A percentile compares a stretch with the other conserved stretches of the same genome.
phyloP scores from a whole-genome alignment of 1,139 yeast genomes.

The Entelexis paramagnoliae region DNA sequence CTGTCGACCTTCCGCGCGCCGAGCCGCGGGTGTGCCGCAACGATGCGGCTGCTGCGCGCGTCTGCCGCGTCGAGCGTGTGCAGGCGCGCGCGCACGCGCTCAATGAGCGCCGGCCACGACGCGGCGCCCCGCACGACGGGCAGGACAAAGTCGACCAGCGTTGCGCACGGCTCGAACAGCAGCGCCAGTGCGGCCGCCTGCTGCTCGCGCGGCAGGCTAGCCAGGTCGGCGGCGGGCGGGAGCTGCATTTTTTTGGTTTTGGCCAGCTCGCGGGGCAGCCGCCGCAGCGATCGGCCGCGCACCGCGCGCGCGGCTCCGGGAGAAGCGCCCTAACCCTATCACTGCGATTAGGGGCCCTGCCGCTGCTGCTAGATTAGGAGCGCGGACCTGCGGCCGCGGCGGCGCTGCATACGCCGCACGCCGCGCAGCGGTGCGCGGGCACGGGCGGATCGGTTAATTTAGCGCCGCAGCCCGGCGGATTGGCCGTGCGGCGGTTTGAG shows the following conservation, averaged over 20 bases:
- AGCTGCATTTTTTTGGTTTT: constrained; percentile 5
- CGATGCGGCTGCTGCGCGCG: constrained; percentile 28
- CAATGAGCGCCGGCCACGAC: constrained; percentile 39
- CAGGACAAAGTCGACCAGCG: constrained; percentile 40
- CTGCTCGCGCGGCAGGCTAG: constrained; percentile 20
- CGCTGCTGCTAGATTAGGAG: no score
- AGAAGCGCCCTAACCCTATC: neutral
- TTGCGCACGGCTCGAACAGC: constrained; percentile 57
- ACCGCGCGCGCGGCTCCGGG: no score
- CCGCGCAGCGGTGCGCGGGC: no score
- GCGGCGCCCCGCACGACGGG: constrained; percentile 28
- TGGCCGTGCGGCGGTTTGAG: no score
- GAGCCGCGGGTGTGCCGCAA: constrained; percentile 84
- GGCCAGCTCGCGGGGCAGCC: neutral
- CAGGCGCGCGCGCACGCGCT: constrained; percentile 38
- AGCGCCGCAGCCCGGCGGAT: no score
- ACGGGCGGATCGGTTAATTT: no score
- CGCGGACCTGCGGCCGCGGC: no score
- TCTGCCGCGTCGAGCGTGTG: constrained; percentile 27
- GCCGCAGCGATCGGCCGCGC: no score
- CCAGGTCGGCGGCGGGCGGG: constrained; percentile 18
- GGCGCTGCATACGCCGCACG: no score
- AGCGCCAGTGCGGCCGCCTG: constrained; percentile 40
- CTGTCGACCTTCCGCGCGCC: constrained; percentile 51
- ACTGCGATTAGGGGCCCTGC: no score